phyloP scores from a whole-genome alignment of 2,329 filamentous ascomycete species.

The Pseudocercospora cruenta region DNA sequence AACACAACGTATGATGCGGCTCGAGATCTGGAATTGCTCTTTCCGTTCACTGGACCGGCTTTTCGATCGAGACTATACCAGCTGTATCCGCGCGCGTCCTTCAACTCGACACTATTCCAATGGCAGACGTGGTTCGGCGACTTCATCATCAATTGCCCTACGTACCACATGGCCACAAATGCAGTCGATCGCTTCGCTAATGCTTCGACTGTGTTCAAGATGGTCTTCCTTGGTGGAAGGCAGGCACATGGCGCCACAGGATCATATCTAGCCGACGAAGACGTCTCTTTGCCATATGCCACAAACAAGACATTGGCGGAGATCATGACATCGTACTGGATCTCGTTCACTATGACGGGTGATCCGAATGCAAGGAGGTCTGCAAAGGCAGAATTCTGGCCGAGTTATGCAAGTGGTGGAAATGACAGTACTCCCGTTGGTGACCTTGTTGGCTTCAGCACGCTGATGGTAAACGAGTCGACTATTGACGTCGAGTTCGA shows the following conservation, averaged over 20 bases:
- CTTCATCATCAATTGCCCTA: slow-evolving; percentile 44
- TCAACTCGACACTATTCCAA: slow-evolving; percentile 45
- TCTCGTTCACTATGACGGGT: slow-evolving; percentile 21
- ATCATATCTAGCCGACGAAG: not conserved
- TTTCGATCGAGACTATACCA: slow-evolving; percentile 47
- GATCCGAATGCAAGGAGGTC: slow-evolving; percentile 24
- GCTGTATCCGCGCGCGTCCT: slow-evolving; percentile 37
- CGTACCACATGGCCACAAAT: slow-evolving; percentile 23
- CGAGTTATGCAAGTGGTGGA: slow-evolving; percentile 20
- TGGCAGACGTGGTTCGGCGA: slow-evolving; percentile 47
- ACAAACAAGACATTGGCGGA: slow-evolving; percentile 23
- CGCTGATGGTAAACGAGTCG: slow-evolving; percentile 22
- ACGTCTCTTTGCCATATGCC: slow-evolving; percentile 18
- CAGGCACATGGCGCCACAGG: slow-evolving; percentile 25
- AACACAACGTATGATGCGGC: slow-evolving; percentile 33
- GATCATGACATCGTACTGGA: slow-evolving; percentile 27
- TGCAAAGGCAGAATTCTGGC: slow-evolving; percentile 23
- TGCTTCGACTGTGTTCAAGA: slow-evolving; percentile 31
- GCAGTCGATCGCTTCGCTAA: slow-evolving; percentile 26
- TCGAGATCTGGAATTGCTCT: slow-evolving; percentile 27
- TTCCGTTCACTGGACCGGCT: slow-evolving; percentile 42
- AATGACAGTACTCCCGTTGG: slow-evolving; percentile 15
- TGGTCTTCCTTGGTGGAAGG: slow-evolving; percentile 27
- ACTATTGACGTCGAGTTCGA: slow-evolving; percentile 18
- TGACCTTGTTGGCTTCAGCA: slow-evolving; percentile 26